phyloP scores from a whole-genome alignment of 345 rosid genomes.

The Eucalyptus erythrocorys region DNA sequence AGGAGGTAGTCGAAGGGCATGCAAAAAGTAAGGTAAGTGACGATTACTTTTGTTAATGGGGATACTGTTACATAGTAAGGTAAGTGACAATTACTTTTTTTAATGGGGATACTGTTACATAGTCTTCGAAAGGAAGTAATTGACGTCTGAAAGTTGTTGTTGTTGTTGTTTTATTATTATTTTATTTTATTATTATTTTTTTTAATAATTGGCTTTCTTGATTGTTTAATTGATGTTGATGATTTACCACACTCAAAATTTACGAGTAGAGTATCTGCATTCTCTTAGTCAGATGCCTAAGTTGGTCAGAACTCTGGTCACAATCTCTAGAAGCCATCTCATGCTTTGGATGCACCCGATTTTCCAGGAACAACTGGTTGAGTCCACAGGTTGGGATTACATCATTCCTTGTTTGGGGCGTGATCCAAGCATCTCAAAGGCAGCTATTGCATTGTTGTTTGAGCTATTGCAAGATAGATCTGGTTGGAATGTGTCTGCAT shows the following conservation, averaged over 20 bases:
- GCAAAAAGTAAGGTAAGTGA: constrained; percentile 42
- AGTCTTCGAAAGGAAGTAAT: neutral
- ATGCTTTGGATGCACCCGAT: neutral
- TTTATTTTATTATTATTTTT: too few relatives aligned
- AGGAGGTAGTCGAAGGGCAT: constrained; percentile 40
- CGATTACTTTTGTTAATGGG: neutral
- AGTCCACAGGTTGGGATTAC: constrained; percentile 39
- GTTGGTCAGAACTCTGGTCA: neutral
- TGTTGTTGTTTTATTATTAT: too few relatives aligned
- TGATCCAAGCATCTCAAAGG: constrained; percentile 38
- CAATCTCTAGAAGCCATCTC: neutral
- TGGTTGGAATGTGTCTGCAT: constrained; percentile 39
- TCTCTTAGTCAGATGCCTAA: neutral
- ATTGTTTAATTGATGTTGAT: neutral
- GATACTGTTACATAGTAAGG: neutral
- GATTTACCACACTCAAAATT: neutral
- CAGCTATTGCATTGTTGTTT: constrained; percentile 42
- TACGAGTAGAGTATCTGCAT: neutral
- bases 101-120: neutral
- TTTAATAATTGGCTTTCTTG: neutral
- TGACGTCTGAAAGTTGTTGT: neutral
- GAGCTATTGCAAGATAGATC: constrained; percentile 55
- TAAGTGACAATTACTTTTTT: too few relatives aligned
- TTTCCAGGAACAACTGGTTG: constrained; percentile 39
- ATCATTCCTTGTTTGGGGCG: constrained; percentile 43